Evolutionary conservation across 805 yeast genomes (phyloP).

Genomic region (Candida argentea): DNA sequence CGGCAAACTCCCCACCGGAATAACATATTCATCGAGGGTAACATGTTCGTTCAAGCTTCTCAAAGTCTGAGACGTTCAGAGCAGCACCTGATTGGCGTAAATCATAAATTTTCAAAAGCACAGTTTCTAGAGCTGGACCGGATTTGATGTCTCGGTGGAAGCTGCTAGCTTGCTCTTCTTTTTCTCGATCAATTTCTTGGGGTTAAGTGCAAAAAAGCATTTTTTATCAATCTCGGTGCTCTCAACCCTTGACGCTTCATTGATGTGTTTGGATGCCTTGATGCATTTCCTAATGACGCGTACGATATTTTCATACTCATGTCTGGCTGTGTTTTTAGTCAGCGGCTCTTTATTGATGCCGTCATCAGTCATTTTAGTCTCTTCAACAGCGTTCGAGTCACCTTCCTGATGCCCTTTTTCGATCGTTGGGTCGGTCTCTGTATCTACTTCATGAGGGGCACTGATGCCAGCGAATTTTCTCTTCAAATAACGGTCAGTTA

Average conservation of each 20-base stretch:
- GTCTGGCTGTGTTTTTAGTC: constrained; percentile 10
- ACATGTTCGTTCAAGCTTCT: no score
- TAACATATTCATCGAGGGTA: no score
- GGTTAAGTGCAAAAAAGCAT: constrained; percentile 53
- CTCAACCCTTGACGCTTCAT: constrained; percentile 46
- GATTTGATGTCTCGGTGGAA: background rate
- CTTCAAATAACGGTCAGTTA: constrained; percentile 58
- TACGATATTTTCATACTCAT: constrained; percentile 36
- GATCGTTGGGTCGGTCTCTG: constrained; percentile 4
- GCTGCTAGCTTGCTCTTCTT: constrained; percentile 16
- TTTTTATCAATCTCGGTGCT: constrained; percentile 56
- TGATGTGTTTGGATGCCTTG: constrained; percentile 28
- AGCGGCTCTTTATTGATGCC: constrained; percentile 4
- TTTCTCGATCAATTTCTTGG: constrained; percentile 41
- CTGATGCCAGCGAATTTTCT: constrained; percentile 39
- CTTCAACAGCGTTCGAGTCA: constrained; percentile 1
- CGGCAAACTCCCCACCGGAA: no score
- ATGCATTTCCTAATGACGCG: constrained; percentile 41
- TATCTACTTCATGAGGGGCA: constrained; percentile 6
- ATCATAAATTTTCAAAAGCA: no score
- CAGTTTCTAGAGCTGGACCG: no score
- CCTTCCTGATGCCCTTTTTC: background rate
- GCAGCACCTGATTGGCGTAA: no score
- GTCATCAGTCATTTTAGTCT: constrained; percentile 7
- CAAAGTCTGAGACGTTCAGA: no score